These are phyloP conservation scores for Fusarium coicis DNA, from an alignment of 2,329 filamentous ascomycete species.

Conservation along the genomic window DNA sequence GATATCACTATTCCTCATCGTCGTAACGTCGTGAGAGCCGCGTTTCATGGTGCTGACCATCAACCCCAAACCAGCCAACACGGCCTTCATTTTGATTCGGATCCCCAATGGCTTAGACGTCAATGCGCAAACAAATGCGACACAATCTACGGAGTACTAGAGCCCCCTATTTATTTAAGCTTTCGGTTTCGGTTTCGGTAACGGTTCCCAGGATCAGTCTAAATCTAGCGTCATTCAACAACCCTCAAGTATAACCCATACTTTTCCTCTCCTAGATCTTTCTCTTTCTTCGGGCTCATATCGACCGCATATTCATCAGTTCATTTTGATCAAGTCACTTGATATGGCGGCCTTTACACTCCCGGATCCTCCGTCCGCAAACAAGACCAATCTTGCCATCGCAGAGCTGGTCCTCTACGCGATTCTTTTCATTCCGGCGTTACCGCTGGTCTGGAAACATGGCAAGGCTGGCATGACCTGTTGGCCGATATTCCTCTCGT, in stretches of 20 bases:
- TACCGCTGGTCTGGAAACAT: background rate
- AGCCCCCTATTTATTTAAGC: background rate
- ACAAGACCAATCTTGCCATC: background rate
- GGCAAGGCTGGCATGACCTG: background rate
- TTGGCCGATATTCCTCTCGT: background rate
- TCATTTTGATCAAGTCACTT: background rate
- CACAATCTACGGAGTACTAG: background rate
- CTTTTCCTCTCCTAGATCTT: background rate
- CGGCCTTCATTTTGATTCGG: background rate
- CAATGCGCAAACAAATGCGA: background rate
- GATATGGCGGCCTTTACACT: background rate
- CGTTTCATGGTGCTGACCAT: background rate
- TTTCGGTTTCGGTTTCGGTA: background rate
- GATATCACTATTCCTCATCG: background rate
- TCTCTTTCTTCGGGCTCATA: background rate
- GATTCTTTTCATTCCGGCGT: background rate
- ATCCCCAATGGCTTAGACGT: background rate
- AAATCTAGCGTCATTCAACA: background rate
- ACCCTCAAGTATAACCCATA: background rate
- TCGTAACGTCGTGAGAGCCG: background rate
- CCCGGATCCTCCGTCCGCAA: background rate
- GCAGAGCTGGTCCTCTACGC: background rate
- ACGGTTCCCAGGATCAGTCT: accelerated
- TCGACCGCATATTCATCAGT: background rate
- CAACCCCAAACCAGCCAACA: background rate